Percentiles rank a stretch among this genome's conserved stretches.
phyloP scores from a whole-genome alignment of 192 early-diverging fungal genomes.

The Umbelopsis sp. region DNA sequence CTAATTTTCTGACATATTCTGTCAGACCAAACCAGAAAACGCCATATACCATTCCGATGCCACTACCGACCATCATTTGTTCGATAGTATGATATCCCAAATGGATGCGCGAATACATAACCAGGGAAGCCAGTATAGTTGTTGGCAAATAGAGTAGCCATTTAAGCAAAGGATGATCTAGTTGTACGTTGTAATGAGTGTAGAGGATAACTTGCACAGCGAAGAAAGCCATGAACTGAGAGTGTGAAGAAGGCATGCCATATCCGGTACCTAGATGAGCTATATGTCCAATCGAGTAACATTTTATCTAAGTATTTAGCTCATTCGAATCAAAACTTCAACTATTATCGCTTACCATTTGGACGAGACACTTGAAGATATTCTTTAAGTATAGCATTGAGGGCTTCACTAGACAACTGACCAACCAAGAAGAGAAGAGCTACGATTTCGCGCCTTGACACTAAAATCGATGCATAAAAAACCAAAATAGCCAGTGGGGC shows the following conservation, averaged over 20 bases:
- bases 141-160: conserved; percentile 18
- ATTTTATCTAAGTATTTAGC: background rate
- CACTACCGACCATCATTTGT: conserved; percentile 71
- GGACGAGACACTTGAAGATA: conserved; percentile 65
- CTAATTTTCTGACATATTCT: conserved; percentile 39
- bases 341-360: conserved; percentile 43
- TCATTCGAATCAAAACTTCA: background rate
- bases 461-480: conserved; percentile 65
- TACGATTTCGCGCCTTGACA: conserved; percentile 61
- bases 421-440: conserved; percentile 64
- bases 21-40: conserved; percentile 54
- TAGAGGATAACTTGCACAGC: conserved; percentile 59
- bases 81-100: conserved; percentile 71
- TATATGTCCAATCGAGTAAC: conserved; percentile 24
- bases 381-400: conserved; percentile 66
- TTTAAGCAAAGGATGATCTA: conserved; percentile 29
- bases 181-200: conserved; percentile 34
- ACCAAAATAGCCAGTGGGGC: conserved; percentile 69
- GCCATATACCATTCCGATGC: conserved; percentile 58
- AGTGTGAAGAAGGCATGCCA: conserved; percentile 84
- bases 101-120: conserved; percentile 53
- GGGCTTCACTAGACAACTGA: conserved; percentile 67
- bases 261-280: conserved; percentile 72
- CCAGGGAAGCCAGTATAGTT: conserved; percentile 20
- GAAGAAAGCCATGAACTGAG: conserved; percentile 83